These are phyloP conservation scores for Apiotrichum porosum DNA, from an alignment of 1,284 basidiomycete species.

Conservation along the genomic window DNA sequence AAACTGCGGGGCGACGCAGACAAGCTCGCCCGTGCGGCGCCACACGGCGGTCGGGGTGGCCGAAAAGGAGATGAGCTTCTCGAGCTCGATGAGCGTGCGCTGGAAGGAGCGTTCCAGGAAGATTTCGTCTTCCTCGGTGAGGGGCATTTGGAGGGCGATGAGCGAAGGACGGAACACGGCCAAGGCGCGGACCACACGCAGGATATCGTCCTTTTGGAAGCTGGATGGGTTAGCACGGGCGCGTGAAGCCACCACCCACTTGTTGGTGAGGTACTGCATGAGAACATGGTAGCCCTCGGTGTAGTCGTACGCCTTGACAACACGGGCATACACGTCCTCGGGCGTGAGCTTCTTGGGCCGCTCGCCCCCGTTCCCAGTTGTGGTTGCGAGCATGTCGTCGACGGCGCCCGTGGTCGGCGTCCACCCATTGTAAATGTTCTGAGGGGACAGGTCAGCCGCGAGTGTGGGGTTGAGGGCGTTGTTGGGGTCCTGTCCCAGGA, in stretches of 20 bases:
- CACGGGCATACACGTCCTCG: conserved; percentile 15
- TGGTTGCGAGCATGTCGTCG: background rate
- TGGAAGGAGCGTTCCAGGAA: conserved; percentile 96
- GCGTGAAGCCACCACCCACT: conserved; percentile 45
- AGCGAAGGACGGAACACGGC: conserved; percentile 92
- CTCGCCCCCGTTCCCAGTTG: background rate
- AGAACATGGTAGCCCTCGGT: conserved; percentile 90
- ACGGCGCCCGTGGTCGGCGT: background rate
- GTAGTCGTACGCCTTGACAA: conserved; percentile 57
- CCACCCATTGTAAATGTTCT: conserved; percentile 4
- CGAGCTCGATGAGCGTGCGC: conserved; percentile 85
- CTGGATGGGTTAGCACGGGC: conserved; percentile 52
- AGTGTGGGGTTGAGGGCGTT: conserved; percentile 5
- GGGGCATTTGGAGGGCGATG: conserved; percentile 91
- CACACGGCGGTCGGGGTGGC: conserved; percentile 99
- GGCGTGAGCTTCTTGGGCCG: conserved; percentile 15
- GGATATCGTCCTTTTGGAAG: conserved; percentile 91
- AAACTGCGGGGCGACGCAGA: conserved; percentile 92
- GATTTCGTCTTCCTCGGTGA: conserved; percentile 86
- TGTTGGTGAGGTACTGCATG: conserved; percentile 86
- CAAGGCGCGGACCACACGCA: conserved; percentile 87
- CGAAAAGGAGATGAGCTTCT: conserved; percentile 93
- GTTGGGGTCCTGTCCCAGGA: conserved; percentile 3
- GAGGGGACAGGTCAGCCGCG: conserved; percentile 3
- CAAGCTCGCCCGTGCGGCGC: conserved; percentile 96